Base-by-base conservation (phyloP, 1,139 yeast species). In the Lodderomyces parapsilosis region DNA sequence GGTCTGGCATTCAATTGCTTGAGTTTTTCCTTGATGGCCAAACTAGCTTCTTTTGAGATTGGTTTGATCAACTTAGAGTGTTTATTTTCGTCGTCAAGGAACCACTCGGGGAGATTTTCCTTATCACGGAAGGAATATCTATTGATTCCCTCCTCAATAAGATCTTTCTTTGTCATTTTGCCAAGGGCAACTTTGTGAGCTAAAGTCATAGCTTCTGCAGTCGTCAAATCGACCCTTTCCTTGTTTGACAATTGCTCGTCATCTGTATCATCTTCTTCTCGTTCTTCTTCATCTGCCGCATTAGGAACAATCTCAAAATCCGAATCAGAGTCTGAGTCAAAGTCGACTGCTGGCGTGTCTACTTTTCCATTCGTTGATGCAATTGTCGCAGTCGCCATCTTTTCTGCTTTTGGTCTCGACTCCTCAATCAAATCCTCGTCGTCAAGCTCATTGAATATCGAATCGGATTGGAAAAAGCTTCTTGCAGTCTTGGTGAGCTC, bases 141-240 rank as follows among this genome's bases (percentile, higher is more conserved):
- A 63, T 93, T 89, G 64, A 86, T 87, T 28, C 97, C 96, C 56
- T 93, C 98, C 56, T 90, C 91, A 19, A 88, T 72, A 48, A 93
- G 71, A 55, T 91, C 96, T 55, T 87, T 83, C 62, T 85, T 90
- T 42, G 83, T 80, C 68, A 76, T 86, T 56, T 87, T 90, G 2
- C 97, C 96, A 27, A 89, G 66, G 0, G 99, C 99, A 39, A 94
- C 76, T 65, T 93, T 91, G 60, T 94, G 99, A 0, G 99, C 99
- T 57, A 93, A 72, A 0, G 99, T 93, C 99, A 94, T 94, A 5
- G 97, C 97, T 63, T 90, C 96, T 1, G 87, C 96, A 1, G 97
- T 90, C 19, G 94, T 95, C 49, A 91, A 72, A 49, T 89, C 96
- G 37, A 89, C 80, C 48, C 79, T 84, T 49, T 78, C 74, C 48